Conservation (phyloP, 352 stramenopile genomes). For the Globisporangium radiosum region DNA sequence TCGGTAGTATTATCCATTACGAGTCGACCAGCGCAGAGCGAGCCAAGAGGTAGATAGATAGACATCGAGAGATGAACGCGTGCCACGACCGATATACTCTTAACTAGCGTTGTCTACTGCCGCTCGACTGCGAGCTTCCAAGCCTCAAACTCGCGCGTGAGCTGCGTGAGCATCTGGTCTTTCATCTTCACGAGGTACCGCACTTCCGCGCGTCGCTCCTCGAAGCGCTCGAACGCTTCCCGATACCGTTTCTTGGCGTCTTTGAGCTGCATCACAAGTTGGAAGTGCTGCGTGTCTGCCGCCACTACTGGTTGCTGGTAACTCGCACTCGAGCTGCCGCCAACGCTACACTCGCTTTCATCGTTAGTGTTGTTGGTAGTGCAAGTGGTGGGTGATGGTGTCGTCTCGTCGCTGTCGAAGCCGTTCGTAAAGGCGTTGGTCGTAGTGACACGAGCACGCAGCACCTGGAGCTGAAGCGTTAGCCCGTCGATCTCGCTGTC, state of each 20-base stretch:
- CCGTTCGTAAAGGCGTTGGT: background rate
- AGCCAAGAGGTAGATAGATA: no score
- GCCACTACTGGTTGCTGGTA: background rate
- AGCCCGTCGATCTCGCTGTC: slow-evolving; percentile 43
- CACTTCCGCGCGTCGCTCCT: slow-evolving; percentile 49
- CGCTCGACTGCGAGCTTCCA: slow-evolving; percentile 22
- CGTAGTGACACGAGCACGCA: slow-evolving; percentile 6
- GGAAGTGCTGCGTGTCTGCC: slow-evolving; percentile 3
- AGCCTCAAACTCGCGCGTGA: slow-evolving; percentile 43
- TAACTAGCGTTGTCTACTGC: slow-evolving; percentile 5
- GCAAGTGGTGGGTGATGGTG: background rate
- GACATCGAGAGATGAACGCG: no score
- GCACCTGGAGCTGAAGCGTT: slow-evolving; percentile 30
- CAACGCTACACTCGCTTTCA: background rate
- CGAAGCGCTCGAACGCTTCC: slow-evolving; percentile 33
- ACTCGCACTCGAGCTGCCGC: background rate
- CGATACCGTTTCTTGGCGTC: slow-evolving; percentile 56
- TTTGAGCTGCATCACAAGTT: slow-evolving; percentile 41
- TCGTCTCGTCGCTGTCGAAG: slow-evolving; percentile 1
- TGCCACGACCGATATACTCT: no score
- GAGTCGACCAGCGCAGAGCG: no score
- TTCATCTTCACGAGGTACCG: slow-evolving; percentile 52
- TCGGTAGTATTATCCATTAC: no score
- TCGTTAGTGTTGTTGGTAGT: background rate
- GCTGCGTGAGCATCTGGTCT: slow-evolving; percentile 51